These are phyloP conservation scores for Paraphaeosphaeria minitans DNA, from an alignment of 2,329 filamentous ascomycete species.

Conservation along the genomic window DNA sequence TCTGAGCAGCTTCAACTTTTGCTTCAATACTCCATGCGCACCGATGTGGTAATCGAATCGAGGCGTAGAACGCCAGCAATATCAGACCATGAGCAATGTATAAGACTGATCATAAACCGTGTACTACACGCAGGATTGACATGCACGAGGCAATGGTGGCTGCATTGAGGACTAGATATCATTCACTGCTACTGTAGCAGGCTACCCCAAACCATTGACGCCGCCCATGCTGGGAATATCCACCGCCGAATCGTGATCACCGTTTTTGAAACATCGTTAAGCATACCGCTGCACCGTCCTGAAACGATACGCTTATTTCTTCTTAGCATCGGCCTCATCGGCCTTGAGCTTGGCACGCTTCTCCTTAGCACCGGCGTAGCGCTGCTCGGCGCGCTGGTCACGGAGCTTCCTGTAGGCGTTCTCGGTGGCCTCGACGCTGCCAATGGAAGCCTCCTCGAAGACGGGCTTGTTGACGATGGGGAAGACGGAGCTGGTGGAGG, in stretches of 20 bases:
- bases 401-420: constrained; percentile 88
- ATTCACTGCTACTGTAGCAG: constrained; percentile 42
- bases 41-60: neutral
- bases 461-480: constrained; percentile 74
- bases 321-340: constrained; percentile 75
- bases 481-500: constrained; percentile 63
- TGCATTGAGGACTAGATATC: constrained; percentile 47
- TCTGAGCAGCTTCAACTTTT: neutral
- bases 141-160: constrained; percentile 29
- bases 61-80: neutral
- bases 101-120: neutral
- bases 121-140: constrained; percentile 4
- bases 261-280: constrained; percentile 41
- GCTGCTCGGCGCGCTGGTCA: constrained; percentile 80
- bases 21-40: neutral
- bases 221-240: constrained; percentile 44
- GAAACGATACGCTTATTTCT: constrained; percentile 69
- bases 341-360: constrained; percentile 91
- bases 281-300: constrained; percentile 32
- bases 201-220: constrained; percentile 45
- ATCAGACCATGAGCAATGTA: neutral
- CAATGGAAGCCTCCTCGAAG: constrained; percentile 82
- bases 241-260: constrained; percentile 34
- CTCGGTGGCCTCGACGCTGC: constrained; percentile 72
- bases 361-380: constrained; percentile 82